These are phyloP conservation scores for Chamaecyparis obtusa DNA, from an alignment of 75 land plant genomes.

Conservation along the genomic window DNA sequence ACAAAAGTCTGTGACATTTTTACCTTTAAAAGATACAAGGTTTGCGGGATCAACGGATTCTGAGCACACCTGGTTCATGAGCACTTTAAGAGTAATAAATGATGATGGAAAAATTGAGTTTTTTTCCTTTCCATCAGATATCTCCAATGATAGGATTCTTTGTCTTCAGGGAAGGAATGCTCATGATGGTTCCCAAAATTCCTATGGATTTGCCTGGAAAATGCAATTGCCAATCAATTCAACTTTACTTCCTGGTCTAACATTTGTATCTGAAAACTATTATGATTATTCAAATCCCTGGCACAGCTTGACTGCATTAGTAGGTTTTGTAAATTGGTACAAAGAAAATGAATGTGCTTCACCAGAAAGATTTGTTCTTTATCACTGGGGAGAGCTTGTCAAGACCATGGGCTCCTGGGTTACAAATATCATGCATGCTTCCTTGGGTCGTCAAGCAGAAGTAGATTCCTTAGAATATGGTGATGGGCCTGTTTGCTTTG, in stretches of 20 bases:
- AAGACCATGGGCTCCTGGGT: conserved; percentile 41
- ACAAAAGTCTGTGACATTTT: conserved; percentile 4
- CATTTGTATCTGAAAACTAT: conserved; percentile 69
- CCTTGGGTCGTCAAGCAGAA: conserved; percentile 7
- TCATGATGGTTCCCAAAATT: conserved; percentile 60
- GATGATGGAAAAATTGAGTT: conserved; percentile 31
- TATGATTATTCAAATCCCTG: conserved; percentile 76
- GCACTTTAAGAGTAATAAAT: conserved; percentile 19
- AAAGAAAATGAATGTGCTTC: conserved; percentile 19
- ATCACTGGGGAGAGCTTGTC: conserved; percentile 54
- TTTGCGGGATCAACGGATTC: conserved; percentile 23
- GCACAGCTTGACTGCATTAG: conserved; percentile 64
- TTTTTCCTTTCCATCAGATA: conserved; percentile 48
- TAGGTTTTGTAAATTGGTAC: conserved; percentile 66
- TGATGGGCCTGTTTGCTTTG: conserved; percentile 54
- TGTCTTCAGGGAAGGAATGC: conserved; percentile 62
- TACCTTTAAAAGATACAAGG: conserved; percentile 51
- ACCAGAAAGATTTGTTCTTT: conserved; percentile 53
- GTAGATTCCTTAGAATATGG: conserved; percentile 22
- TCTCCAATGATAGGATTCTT: conserved; percentile 46
- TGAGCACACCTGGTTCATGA: conserved; percentile 86
- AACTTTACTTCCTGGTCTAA: conserved; percentile 47
- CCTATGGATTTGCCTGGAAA: conserved; percentile 67
- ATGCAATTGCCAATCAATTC: conserved; percentile 41
- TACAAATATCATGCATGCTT: conserved; percentile 25